Conservation (phyloP, 2,329 filamentous ascomycete species). For the Cladobotryum protrusum region DNA sequence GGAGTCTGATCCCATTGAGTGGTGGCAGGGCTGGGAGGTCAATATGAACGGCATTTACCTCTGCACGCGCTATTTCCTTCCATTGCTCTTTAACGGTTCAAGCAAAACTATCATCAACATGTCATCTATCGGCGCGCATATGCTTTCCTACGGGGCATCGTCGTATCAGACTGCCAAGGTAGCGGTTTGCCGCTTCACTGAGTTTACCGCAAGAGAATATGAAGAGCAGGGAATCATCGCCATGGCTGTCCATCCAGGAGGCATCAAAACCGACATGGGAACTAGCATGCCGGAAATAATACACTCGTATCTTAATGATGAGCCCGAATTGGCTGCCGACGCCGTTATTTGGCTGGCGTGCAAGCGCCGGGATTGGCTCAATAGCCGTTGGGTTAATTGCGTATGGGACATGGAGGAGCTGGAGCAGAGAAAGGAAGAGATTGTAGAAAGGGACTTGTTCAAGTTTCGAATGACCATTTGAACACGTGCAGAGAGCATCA, state of each 20-base stretch:
- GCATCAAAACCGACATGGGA: slow-evolving; percentile 24
- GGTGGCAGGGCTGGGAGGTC: slow-evolving; percentile 32
- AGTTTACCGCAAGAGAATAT: slow-evolving; percentile 43
- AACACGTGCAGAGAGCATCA: too few relatives aligned
- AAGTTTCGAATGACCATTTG: slow-evolving; percentile 12
- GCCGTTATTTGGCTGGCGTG: slow-evolving; percentile 21
- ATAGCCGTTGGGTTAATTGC: slow-evolving; percentile 21
- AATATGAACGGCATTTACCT: slow-evolving; percentile 43
- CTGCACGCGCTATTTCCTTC: slow-evolving; percentile 41
- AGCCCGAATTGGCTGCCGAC: slow-evolving; percentile 22
- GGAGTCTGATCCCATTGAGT: slow-evolving; percentile 36
- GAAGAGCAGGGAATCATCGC: slow-evolving; percentile 34
- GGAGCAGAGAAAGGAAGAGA: slow-evolving; percentile 23
- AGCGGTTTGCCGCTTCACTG: slow-evolving; percentile 42
- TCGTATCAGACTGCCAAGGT: slow-evolving; percentile 45
- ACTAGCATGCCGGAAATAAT: too few relatives aligned
- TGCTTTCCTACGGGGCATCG: neutral
- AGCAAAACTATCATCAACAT: slow-evolving; percentile 4
- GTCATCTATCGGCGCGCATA: slow-evolving; percentile 1
- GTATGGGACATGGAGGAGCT: slow-evolving; percentile 28
- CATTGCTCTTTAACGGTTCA: slow-evolving; percentile 20
- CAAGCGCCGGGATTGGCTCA: slow-evolving; percentile 30
- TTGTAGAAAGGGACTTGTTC: slow-evolving; percentile 22
- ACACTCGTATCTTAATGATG: slow-evolving; percentile 3
- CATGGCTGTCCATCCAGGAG: slow-evolving; percentile 35